Conservation (phyloP, 2,329 filamentous ascomycete species). For the Ceratocystiopsis minuta region DNA sequence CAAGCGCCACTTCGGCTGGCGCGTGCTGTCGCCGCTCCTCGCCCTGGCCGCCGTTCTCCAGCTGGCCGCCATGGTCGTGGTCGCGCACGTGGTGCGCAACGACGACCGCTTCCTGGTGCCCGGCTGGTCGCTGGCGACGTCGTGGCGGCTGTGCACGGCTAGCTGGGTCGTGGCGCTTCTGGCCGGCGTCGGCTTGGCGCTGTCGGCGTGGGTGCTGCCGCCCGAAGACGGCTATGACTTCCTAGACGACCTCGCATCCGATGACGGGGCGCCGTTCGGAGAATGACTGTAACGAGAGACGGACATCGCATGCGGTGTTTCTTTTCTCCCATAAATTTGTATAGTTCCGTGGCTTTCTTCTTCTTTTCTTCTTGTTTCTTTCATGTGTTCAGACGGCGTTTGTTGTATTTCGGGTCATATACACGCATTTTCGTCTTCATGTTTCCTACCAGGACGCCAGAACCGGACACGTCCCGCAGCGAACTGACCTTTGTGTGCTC, state of each 20-base stretch:
- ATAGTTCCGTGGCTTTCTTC: too few relatives aligned
- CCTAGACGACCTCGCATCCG: conserved; percentile 11
- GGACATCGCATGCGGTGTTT: too few relatives aligned
- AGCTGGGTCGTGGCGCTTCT: conserved; percentile 36
- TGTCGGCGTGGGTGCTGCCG: conserved; percentile 53
- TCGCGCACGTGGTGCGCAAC: conserved; percentile 69
- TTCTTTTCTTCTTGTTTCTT: too few relatives aligned
- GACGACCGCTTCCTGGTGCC: conserved; percentile 64
- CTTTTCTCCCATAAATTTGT: too few relatives aligned
- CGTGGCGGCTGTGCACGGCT: conserved; percentile 52
- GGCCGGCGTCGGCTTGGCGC: conserved; percentile 38
- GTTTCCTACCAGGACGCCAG: too few relatives aligned
- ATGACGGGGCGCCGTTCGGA: too few relatives aligned
- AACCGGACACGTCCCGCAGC: too few relatives aligned
- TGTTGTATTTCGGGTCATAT: too few relatives aligned
- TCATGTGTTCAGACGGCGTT: too few relatives aligned
- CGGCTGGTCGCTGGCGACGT: conserved; percentile 65
- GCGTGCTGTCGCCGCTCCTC: conserved; percentile 49
- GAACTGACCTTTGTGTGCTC: too few relatives aligned
- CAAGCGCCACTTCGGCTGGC: conserved; percentile 70
- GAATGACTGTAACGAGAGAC: too few relatives aligned
- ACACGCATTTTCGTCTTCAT: too few relatives aligned
- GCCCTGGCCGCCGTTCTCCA: conserved; percentile 48
- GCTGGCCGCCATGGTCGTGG: conserved; percentile 60
- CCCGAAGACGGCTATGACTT: conserved; percentile 77